phyloP scores from a whole-genome alignment of 208 protist species.

The Trichomonas vaginalis region DNA sequence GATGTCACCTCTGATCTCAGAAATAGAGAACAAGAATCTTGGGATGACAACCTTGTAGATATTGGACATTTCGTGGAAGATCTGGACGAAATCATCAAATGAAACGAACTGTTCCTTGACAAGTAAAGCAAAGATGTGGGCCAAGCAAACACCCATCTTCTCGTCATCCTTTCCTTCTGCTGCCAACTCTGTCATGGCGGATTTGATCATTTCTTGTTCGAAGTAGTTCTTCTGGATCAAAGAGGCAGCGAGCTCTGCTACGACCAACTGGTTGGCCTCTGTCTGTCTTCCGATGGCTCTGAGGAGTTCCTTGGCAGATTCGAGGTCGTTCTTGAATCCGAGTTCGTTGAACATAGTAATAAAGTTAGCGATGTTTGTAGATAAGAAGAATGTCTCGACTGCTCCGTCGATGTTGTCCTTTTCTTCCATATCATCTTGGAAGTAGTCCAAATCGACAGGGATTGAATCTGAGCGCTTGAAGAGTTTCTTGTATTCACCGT shows the following conservation, averaged over 20 bases:
- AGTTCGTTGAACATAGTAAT: neutral
- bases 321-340: neutral
- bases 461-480: neutral
- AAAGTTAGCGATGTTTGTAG: neutral
- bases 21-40: neutral
- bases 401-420: neutral
- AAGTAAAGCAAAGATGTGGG: neutral
- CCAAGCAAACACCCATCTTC: neutral
- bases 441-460: neutral
- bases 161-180: neutral
- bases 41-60: neutral
- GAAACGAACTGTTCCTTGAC: neutral
- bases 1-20: neutral
- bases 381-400: neutral
- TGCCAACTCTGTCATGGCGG: neutral
- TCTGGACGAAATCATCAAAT: neutral
- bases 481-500: neutral
- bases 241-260: neutral
- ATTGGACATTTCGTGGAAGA: neutral
- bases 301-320: neutral
- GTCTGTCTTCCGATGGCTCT: neutral
- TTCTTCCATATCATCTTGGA: neutral
- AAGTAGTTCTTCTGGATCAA: neutral
- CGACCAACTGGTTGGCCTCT: neutral
- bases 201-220: neutral